Evolutionary conservation across 1,284 basidiomycete genomes (phyloP), one percentile per base, ranked within the genome.

Genomic region (Fomitiporia mediterranea): DNA sequence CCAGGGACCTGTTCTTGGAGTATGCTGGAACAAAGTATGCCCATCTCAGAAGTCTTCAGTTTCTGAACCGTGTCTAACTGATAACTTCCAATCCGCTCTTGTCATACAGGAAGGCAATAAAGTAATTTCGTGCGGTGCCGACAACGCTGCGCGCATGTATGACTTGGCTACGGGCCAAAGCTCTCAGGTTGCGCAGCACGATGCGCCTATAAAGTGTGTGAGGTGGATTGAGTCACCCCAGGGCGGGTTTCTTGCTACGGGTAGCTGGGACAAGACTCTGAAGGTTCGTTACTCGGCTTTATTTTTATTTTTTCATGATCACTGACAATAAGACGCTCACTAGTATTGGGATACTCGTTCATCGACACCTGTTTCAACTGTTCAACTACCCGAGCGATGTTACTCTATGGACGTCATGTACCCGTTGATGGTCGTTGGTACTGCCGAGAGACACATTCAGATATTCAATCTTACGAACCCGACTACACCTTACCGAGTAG

Each of bases 391-490:
- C 1, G 95, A 98, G 63, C 81, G 94, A 58, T 93, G 91, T 66
- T 98, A 98, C 68, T 83, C 83, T 11, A 84, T 93, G 76, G 92
- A 96, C 65, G 83, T 89, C 13, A 81, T 82, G 56, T 91, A 87
- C 66, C 91, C 90, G 0, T 77, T 94, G n/a, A 82, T 96, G 74
- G 94, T 97, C 28, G 90, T 94, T 34, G 96, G 90, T n/a, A 96
- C 92, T 5, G 96, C 95, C 13, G 94, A 94, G 63, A 81, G 92
- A 30, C 86, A 94, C 68, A 85, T 98, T 56, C 84, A 92, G 67
- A 88, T 97, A 53, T 91, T 85, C 76, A 90, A 97, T 69, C 78
- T 97, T 60, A 81, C 81, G 54, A 92, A 89, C 68, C 93, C 94
- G 0, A 84, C 80, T 21, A 77, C 82, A 0, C 69, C 85, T 1